Evolutionary conservation across 2,329 filamentous ascomycete species (phyloP).

Genomic region (Colletotrichum sp.): DNA sequence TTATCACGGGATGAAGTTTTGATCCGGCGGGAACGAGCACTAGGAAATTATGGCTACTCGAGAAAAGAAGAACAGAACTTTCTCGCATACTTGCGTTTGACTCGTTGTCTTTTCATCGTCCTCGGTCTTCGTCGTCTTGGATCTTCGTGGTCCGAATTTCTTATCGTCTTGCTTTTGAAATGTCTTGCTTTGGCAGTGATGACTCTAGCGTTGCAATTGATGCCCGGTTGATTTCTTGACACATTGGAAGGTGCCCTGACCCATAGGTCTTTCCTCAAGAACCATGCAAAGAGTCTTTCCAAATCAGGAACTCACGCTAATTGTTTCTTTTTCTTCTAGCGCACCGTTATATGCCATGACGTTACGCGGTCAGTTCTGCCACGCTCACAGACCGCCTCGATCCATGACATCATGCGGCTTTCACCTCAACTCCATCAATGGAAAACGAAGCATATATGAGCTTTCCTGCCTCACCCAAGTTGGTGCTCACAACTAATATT

Average conservation of each 20-base stretch:
- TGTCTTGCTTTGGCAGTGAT: background rate
- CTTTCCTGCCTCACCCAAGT: background rate
- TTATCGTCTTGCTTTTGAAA: background rate
- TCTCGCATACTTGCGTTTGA: background rate
- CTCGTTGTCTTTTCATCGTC: background rate
- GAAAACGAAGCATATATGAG: background rate
- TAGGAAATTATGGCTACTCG: background rate
- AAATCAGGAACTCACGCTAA: background rate
- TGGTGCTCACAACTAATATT: background rate
- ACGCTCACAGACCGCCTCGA: background rate
- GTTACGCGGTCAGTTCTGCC: background rate
- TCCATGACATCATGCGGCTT: background rate
- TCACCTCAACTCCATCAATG: background rate
- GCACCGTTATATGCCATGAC: background rate
- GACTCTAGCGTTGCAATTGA: background rate
- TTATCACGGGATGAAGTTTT: background rate
- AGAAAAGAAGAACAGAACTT: background rate
- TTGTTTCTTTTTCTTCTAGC: background rate
- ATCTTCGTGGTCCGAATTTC: accelerated
- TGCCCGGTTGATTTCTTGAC: background rate
- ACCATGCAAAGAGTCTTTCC: background rate
- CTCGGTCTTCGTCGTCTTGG: background rate
- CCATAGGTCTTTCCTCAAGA: background rate
- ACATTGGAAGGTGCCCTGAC: background rate
- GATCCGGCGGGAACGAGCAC: background rate